A percentile compares a stretch with the other conserved stretches of the same genome.
phyloP scores from a whole-genome alignment of 345 rosid genomes.

The Mallotus nudiflorus region DNA sequence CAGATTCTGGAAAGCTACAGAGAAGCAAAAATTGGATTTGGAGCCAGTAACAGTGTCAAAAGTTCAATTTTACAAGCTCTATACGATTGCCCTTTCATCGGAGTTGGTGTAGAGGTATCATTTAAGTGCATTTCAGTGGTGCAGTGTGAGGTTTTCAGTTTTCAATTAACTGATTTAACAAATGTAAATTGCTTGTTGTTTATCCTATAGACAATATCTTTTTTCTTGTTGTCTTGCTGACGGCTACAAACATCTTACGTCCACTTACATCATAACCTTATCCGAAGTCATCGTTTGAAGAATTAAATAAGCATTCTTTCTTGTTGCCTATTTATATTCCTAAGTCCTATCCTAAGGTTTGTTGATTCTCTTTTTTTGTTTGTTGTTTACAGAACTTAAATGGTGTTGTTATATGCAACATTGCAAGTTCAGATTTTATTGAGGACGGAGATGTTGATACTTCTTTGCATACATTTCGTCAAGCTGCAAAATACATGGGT shows the following conservation, averaged over 20 bases:
- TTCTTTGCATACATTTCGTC: conserved; percentile 63
- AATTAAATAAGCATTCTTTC: neutral
- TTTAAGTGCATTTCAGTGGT: conserved; percentile 7
- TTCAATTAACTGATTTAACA: conserved; percentile 3
- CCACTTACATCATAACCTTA: neutral
- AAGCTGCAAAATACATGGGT: conserved; percentile 51
- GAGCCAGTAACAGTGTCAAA: conserved; percentile 65
- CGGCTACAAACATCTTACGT: neutral
- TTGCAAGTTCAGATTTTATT: conserved; percentile 56
- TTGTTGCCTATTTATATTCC: neutral
- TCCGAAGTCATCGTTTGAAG: conserved; percentile 3
- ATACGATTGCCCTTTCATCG: conserved; percentile 82
- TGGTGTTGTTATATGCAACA: conserved; percentile 59
- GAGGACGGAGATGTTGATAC: conserved; percentile 42
- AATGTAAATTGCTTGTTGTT: neutral
- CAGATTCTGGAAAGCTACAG: conserved; percentile 67
- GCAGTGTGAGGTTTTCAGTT: neutral
- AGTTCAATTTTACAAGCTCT: conserved; percentile 64
- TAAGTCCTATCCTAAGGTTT: conserved; percentile 1
- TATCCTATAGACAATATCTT: neutral
- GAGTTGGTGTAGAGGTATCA: conserved; percentile 64
- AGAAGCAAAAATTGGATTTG: conserved; percentile 92
- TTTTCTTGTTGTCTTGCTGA: neutral
- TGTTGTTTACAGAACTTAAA: conserved; percentile 48
- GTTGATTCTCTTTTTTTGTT: conserved; percentile 11